A percentile compares a stretch with the other conserved stretches of the same genome.
These are phyloP conservation scores for Ceratobasidium sp. DNA, from an alignment of 1,284 basidiomycete genomes.

Conservation along the genomic window DNA sequence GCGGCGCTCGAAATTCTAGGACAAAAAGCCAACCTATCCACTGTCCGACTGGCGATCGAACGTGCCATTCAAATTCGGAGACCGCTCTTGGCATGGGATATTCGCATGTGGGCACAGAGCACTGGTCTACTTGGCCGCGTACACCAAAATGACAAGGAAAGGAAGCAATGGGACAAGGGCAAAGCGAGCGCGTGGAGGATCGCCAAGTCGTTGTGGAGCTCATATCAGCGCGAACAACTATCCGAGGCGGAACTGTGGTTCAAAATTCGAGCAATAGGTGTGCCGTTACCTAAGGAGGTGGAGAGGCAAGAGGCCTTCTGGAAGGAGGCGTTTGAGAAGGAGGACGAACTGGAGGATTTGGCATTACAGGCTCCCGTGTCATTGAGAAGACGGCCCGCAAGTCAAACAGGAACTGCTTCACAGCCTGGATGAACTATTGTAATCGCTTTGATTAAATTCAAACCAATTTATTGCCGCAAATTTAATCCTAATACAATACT, in stretches of 20 bases:
- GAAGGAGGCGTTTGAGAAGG: too few relatives aligned
- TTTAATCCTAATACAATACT: too few relatives aligned
- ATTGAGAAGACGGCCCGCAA: too few relatives aligned
- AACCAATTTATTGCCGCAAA: too few relatives aligned
- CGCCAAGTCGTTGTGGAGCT: not conserved
- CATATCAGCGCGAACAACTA: not conserved
- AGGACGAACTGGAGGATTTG: too few relatives aligned
- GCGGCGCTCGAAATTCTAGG: not conserved
- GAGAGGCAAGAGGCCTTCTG: too few relatives aligned
- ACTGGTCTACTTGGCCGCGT: not conserved
- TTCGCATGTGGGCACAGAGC: conserved; percentile 19
- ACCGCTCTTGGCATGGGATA: conserved; percentile 15
- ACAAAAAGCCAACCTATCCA: not conserved
- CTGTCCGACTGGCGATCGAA: conserved; percentile 6
- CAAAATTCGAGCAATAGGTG: conserved; percentile 1
- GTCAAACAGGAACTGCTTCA: too few relatives aligned
- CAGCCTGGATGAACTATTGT: too few relatives aligned
- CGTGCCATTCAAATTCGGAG: not conserved
- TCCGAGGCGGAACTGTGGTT: conserved; percentile 1
- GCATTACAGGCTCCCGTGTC: too few relatives aligned
- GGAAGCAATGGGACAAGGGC: conserved; percentile 6
- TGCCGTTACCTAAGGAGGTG: not conserved
- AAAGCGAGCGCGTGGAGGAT: conserved; percentile 7
- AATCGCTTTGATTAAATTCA: too few relatives aligned
- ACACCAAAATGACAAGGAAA: not conserved